A percentile compares a stretch with the other conserved stretches of the same genome.
phyloP scores from a whole-genome alignment of 2,329 filamentous ascomycete genomes.

The Ophiostoma tasmaniense region DNA sequence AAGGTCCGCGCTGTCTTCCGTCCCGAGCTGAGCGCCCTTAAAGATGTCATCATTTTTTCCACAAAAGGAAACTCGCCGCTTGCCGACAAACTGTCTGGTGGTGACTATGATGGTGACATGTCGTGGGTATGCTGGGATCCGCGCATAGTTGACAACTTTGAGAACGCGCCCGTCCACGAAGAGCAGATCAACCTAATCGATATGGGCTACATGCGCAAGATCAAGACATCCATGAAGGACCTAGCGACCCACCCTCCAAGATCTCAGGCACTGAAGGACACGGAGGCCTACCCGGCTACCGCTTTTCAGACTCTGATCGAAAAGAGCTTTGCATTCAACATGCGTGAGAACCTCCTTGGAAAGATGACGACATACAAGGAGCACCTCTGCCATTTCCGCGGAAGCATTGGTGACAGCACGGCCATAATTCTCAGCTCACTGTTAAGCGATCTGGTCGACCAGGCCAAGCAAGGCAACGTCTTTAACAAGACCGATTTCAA shows the following conservation, averaged over 20 bases:
- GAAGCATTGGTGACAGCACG: slow-evolving; percentile 36
- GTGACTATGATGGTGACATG: slow-evolving; percentile 74
- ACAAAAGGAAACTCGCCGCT: slow-evolving; percentile 52
- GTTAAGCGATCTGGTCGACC: slow-evolving; percentile 48
- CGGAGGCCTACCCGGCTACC: slow-evolving; percentile 6
- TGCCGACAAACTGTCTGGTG: slow-evolving; percentile 64
- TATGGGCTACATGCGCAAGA: slow-evolving; percentile 42
- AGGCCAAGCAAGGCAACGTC: slow-evolving; percentile 45
- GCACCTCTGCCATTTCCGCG: slow-evolving; percentile 50
- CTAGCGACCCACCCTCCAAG: slow-evolving; percentile 26
- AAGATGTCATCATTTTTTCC: slow-evolving; percentile 74
- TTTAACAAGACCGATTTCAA: slow-evolving; percentile 39
- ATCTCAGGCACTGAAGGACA: neutral
- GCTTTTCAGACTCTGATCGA: slow-evolving; percentile 39
- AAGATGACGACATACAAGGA: slow-evolving; percentile 57
- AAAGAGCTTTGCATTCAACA: slow-evolving; percentile 49
- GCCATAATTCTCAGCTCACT: slow-evolving; percentile 45
- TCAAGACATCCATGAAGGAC: slow-evolving; percentile 38
- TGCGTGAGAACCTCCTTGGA: slow-evolving; percentile 51
- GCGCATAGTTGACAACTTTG: slow-evolving; percentile 56
- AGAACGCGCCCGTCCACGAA: slow-evolving; percentile 46
- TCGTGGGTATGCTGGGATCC: slow-evolving; percentile 71
- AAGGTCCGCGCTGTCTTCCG: slow-evolving; percentile 52
- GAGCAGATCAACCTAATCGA: slow-evolving; percentile 36
- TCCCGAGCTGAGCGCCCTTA: slow-evolving; percentile 56